Evolutionary conservation across 164 flowering plant species (phyloP).

Genomic region (Sedum album): DNA sequence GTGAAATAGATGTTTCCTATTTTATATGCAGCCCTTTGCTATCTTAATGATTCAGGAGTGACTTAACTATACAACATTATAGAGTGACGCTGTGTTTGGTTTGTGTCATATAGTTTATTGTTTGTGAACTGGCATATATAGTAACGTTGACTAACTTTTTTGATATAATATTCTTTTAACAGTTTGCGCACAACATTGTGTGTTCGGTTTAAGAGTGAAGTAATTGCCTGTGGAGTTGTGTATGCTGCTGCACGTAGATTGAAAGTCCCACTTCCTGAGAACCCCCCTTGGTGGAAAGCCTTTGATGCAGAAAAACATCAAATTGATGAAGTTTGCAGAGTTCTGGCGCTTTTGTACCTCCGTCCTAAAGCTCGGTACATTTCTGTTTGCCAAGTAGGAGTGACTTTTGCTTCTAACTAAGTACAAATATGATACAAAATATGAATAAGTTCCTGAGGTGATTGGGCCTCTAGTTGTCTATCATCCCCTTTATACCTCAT

Average conservation of each 20-base stretch:
- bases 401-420: slow-evolving; percentile 50
- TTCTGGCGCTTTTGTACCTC: slow-evolving; percentile 71
- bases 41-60: neutral
- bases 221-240: neutral
- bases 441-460: slow-evolving; percentile 49
- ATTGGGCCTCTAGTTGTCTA: neutral
- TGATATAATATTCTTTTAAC: neutral
- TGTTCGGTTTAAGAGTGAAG: slow-evolving; percentile 41
- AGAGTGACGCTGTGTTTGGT: neutral
- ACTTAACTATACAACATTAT: no score
- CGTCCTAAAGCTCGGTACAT: slow-evolving; percentile 83
- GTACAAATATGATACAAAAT: neutral
- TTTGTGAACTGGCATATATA: neutral
- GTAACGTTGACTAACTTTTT: neutral
- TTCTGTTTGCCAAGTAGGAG: slow-evolving; percentile 78
- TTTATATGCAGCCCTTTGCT: neutral
- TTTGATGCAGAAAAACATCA: slow-evolving; percentile 86
- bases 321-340: slow-evolving; percentile 90
- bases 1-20: neutral
- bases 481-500: neutral
- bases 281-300: slow-evolving; percentile 66
- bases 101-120: neutral
- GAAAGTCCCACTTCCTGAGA: neutral
- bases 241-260: neutral
- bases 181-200: slow-evolving; percentile 90